A percentile compares a stretch with the other conserved stretches of the same genome.
Evolutionary conservation across 2,329 filamentous ascomycete genomes (phyloP).

Genomic region (Calonectria pauciramosa): DNA sequence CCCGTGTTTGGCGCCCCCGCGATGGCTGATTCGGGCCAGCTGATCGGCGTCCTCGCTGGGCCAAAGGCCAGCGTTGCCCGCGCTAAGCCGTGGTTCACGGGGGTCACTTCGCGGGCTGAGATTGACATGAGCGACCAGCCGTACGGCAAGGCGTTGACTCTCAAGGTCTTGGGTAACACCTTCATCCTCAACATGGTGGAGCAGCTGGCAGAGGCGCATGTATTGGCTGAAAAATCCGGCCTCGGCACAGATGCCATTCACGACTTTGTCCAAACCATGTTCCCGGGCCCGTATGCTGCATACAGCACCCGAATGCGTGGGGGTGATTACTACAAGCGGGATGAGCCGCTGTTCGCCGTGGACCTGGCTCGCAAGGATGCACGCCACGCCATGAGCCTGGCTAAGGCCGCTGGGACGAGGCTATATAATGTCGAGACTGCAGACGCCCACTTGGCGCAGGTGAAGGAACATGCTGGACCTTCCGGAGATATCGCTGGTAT

Average conservation of each 20-base stretch:
- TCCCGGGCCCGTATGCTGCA: constrained; percentile 80
- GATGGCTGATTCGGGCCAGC: constrained; percentile 77
- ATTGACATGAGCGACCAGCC: constrained; percentile 80
- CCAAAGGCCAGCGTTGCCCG: constrained; percentile 70
- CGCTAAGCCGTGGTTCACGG: constrained; percentile 78
- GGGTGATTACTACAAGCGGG: constrained; percentile 82
- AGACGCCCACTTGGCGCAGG: constrained; percentile 76
- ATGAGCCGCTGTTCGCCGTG: constrained; percentile 86
- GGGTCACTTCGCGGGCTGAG: constrained; percentile 77
- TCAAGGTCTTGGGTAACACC: constrained; percentile 90
- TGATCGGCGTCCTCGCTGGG: constrained; percentile 82
- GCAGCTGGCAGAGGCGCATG: constrained; percentile 82
- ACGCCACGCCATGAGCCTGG: constrained; percentile 78
- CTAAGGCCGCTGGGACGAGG: constrained; percentile 70
- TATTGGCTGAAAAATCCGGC: constrained; percentile 84
- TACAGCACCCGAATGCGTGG: constrained; percentile 82
- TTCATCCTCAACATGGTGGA: constrained; percentile 89
- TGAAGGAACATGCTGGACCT: constrained; percentile 77
- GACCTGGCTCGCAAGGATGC: constrained; percentile 88
- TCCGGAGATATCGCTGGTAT: constrained; percentile 86
- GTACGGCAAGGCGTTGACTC: constrained; percentile 75
- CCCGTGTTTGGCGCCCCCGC: constrained; percentile 80
- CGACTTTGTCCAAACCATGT: constrained; percentile 78
- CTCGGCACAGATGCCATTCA: constrained; percentile 79
- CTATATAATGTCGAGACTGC: constrained; percentile 76